Percentiles rank a stretch among this genome's conserved stretches.
Conservation (phyloP, 2,329 filamentous ascomycete genomes). For the Botrytis sinoallii region DNA sequence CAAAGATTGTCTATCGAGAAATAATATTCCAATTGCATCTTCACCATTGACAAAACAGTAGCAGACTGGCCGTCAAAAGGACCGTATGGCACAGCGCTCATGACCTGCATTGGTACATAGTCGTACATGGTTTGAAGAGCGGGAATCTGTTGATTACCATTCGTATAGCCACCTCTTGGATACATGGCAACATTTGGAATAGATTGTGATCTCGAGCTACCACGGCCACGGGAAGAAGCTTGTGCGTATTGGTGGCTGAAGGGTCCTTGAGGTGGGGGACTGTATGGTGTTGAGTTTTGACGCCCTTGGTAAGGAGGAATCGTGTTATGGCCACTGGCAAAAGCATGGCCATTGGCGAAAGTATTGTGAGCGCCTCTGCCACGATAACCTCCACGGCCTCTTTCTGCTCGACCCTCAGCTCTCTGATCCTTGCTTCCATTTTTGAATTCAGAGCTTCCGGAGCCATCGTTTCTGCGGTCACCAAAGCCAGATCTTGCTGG, state of each 20-base stretch:
- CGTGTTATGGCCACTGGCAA: slow-evolving; percentile 41
- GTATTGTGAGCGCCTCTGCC: slow-evolving; percentile 42
- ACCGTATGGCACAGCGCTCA: slow-evolving; percentile 57
- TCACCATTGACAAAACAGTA: slow-evolving; percentile 40
- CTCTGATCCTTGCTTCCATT: slow-evolving; percentile 34
- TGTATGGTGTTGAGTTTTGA: slow-evolving; percentile 36
- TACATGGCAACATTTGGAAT: slow-evolving; percentile 55
- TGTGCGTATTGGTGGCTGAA: slow-evolving; percentile 37
- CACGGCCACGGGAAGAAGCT: slow-evolving; percentile 43
- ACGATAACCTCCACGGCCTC: slow-evolving; percentile 45
- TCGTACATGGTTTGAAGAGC: slow-evolving; percentile 54
- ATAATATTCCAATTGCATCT: slow-evolving; percentile 76
- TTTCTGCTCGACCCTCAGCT: slow-evolving; percentile 41
- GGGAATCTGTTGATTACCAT: slow-evolving; percentile 39
- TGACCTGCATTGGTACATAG: slow-evolving; percentile 52
- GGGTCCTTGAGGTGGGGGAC: slow-evolving; percentile 40
- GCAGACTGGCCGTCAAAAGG: slow-evolving; percentile 55
- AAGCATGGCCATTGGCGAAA: slow-evolving; percentile 39
- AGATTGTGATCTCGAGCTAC: slow-evolving; percentile 58
- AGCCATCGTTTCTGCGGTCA: slow-evolving; percentile 36
- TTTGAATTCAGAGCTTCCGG: slow-evolving; percentile 26
- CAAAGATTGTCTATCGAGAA: slow-evolving; percentile 94
- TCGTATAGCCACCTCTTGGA: slow-evolving; percentile 40
- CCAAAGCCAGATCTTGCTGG: slow-evolving; percentile 26
- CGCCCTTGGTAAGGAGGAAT: slow-evolving; percentile 32